Evolutionary conservation across 805 yeast genomes (phyloP).

Genomic region (Maudiozyma turicensis): DNA sequence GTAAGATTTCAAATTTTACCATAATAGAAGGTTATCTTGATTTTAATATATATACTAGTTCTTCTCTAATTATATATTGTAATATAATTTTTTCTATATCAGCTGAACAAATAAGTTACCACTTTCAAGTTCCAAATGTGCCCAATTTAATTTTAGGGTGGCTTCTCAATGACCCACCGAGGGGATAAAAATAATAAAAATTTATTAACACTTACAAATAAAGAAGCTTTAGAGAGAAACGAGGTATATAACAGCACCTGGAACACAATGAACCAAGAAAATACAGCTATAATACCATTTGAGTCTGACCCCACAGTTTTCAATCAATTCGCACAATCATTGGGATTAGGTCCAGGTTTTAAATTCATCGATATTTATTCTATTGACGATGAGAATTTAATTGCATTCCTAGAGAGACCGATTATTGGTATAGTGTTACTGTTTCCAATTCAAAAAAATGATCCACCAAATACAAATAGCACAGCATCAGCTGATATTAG

Average conservation of each 20-base stretch:
- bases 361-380: constrained; percentile 77
- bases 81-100: too few relatives aligned
- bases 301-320: constrained; percentile 88
- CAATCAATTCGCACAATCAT: constrained; percentile 49
- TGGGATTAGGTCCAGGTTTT: constrained; percentile 56
- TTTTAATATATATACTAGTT: too few relatives aligned
- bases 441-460: constrained; percentile 58
- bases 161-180: too few relatives aligned
- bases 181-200: too few relatives aligned
- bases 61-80: too few relatives aligned
- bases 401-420: constrained; percentile 77
- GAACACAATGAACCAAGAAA: constrained; percentile 7
- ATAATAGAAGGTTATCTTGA: too few relatives aligned
- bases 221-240: too few relatives aligned
- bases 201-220: too few relatives aligned
- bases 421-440: constrained; percentile 63
- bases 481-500: neutral
- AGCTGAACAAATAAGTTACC: too few relatives aligned
- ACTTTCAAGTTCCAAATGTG: too few relatives aligned
- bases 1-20: too few relatives aligned
- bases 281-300: constrained; percentile 59
- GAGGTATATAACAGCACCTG: neutral
- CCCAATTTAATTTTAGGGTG: too few relatives aligned
- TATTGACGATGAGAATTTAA: constrained; percentile 69
- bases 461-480: constrained; percentile 45